Percentiles rank a stretch among this genome's conserved stretches.
These are phyloP conservation scores for Pseudogymnoascus sp. DNA, from an alignment of 2,329 filamentous ascomycete genomes.

Conservation along the genomic window DNA sequence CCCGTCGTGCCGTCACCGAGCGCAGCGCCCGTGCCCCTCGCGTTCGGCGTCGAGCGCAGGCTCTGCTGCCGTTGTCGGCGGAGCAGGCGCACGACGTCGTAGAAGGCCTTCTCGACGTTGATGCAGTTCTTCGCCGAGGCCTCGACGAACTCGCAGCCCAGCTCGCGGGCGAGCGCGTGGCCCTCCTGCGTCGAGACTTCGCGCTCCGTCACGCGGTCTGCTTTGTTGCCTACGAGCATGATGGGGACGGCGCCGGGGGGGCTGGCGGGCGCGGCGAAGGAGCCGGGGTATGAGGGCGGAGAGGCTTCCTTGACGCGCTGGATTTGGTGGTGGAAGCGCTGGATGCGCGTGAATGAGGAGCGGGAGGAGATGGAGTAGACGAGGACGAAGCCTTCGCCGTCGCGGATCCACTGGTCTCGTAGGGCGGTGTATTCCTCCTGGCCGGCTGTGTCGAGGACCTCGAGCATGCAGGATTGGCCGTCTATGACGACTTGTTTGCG, in stretches of 20 bases:
- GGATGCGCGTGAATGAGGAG: conserved; percentile 89
- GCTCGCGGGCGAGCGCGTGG: conserved; percentile 78
- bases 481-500: conserved; percentile 90
- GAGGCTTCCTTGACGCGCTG: conserved; percentile 93
- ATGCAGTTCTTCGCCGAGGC: conserved; percentile 96
- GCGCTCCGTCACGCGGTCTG: conserved; percentile 88
- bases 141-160: conserved; percentile 95
- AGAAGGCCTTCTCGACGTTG: conserved; percentile 97
- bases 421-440: conserved; percentile 98
- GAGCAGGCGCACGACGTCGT: conserved; percentile 89
- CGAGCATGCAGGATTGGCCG: conserved; percentile 90
- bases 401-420: conserved; percentile 95
- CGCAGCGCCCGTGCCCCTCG: conserved; percentile 17
- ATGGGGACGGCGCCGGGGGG: conserved; percentile 69
- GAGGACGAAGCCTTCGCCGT: conserved; percentile 93
- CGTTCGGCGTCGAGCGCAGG: conserved; percentile 15
- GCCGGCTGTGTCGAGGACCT: conserved; percentile 92
- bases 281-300: conserved; percentile 65
- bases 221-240: conserved; percentile 99
- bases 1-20: conserved; percentile 12
- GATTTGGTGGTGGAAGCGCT: conserved; percentile 93
- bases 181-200: conserved; percentile 97
- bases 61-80: conserved; percentile 65
- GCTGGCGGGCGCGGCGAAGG: conserved; percentile 44
- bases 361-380: conserved; percentile 98